Conservation (phyloP, 805 yeast genomes). For the Candida germanica region DNA sequence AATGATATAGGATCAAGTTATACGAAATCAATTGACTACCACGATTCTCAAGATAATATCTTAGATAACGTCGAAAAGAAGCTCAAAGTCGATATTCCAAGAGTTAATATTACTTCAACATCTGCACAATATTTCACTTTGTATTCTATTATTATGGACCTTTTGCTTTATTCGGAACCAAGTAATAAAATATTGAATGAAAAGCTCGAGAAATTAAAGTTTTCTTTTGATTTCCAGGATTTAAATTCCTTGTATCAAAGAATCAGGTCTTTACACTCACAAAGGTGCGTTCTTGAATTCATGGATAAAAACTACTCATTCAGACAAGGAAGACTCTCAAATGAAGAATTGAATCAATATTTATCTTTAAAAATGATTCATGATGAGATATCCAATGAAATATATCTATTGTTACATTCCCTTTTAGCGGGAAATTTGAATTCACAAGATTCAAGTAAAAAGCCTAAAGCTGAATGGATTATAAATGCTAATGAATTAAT, state of each 20-base stretch:
- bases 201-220: constrained; percentile 58
- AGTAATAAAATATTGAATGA: constrained; percentile 54
- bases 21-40: neutral
- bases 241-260: constrained; percentile 46
- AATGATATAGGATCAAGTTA: neutral
- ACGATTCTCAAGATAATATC: constrained; percentile 1
- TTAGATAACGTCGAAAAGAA: constrained; percentile 24
- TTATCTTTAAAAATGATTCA: constrained; percentile 30
- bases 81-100: constrained; percentile 65
- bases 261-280: constrained; percentile 48
- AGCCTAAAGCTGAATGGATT: constrained; percentile 30
- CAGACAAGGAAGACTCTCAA: constrained; percentile 48
- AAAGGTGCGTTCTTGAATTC: constrained; percentile 37
- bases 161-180: constrained; percentile 75
- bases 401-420: constrained; percentile 34
- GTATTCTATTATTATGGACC: constrained; percentile 57
- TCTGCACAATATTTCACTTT: constrained; percentile 70
- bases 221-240: constrained; percentile 71
- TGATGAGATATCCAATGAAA: constrained; percentile 34
- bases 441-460: constrained; percentile 15
- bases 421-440: constrained; percentile 33
- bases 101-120: constrained; percentile 63
- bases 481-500: constrained; percentile 39
- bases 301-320: constrained; percentile 48
- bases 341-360: constrained; percentile 45